A percentile compares a stretch with the other conserved stretches of the same genome.
These are phyloP conservation scores for Phytophthora podocarpi DNA, from an alignment of 352 stramenopile genomes.

Conservation along the genomic window DNA sequence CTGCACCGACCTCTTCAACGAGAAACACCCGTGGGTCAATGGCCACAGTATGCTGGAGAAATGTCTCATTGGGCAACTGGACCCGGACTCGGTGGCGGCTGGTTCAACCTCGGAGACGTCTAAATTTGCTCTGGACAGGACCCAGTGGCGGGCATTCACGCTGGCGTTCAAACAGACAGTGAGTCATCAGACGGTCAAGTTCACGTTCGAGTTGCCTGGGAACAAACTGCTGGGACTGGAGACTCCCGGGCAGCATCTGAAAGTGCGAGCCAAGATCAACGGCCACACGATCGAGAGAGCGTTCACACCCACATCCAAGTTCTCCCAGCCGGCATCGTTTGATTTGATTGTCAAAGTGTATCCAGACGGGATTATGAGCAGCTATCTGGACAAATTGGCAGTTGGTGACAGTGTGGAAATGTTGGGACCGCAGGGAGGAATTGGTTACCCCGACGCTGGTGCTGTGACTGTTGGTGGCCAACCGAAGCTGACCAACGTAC, in stretches of 20 bases:
- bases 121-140: constrained; percentile 63
- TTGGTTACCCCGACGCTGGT: constrained; percentile 64
- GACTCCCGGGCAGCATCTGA: constrained; percentile 81
- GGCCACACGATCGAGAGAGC: constrained; percentile 76
- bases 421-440: constrained; percentile 64
- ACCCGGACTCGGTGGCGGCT: constrained; percentile 48
- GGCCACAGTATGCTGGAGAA: constrained; percentile 90
- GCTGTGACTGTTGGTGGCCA: constrained; percentile 57
- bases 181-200: constrained; percentile 62
- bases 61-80: constrained; percentile 76
- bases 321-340: constrained; percentile 62
- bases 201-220: constrained; percentile 75
- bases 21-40: constrained; percentile 97
- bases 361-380: constrained; percentile 72
- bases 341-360: constrained; percentile 85
- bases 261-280: constrained; percentile 76
- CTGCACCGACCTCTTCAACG: constrained; percentile 96
- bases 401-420: constrained; percentile 75
- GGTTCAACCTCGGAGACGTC: constrained; percentile 14
- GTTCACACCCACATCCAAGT: constrained; percentile 82
- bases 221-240: constrained; percentile 72
- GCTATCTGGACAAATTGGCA: constrained; percentile 59
- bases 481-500: constrained; percentile 44
- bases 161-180: constrained; percentile 65
- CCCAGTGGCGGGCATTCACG: constrained; percentile 71